Base-by-base conservation (phyloP, 2,329 filamentous ascomycete species). In the Hypoxylon sp. region DNA sequence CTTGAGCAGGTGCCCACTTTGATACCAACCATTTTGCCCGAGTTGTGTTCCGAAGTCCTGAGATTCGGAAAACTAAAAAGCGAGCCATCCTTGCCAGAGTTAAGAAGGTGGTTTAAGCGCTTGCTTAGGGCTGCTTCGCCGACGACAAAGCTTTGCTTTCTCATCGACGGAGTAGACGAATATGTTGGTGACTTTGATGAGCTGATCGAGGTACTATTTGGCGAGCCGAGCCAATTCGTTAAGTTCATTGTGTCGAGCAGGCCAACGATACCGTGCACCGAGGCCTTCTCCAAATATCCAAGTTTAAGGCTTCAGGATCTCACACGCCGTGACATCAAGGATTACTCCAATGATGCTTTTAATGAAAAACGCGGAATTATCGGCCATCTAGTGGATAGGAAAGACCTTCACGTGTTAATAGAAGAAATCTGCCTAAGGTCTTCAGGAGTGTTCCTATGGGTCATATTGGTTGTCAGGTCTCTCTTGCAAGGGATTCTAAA, bases 391-490 rank as follows among this genome's bases (percentile, higher is more conserved):
- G 34, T 36, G 10, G 34, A 13, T 13, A 14, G 1, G 34, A 13
- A 36, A 14, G 34, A 36, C 13, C 34, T 36, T 5, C 13, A 5
- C 3, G 34, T 36, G 2, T 5, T 36, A 2, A 14, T 14, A 36
- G 34, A 14, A 36, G 34, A 36, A 11, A 36, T 36, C 10, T 36
- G 34, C 11, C 34, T 14, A 14, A 36, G 34, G 13, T 36, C 71
- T 0, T 52, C 65, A 3, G 71, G 71, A 5, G 71, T 73, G 1
- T 73, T 73, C 32, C 34, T 73, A 17, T 73, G 71, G 71, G 71
- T 72, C 17, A 56, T 62, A 2, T 53, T 72, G 5, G 63, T 73
- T 30, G 49, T 70, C 21, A 30, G 45, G 17, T 32, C 36, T 6
- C n/a, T 72, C 7, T 28, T 68, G 14, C 51, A 63, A 5, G 70